Evolutionary conservation across 2,329 filamentous ascomycete species (phyloP).

Genomic region (Fusarium avenaceum): DNA sequence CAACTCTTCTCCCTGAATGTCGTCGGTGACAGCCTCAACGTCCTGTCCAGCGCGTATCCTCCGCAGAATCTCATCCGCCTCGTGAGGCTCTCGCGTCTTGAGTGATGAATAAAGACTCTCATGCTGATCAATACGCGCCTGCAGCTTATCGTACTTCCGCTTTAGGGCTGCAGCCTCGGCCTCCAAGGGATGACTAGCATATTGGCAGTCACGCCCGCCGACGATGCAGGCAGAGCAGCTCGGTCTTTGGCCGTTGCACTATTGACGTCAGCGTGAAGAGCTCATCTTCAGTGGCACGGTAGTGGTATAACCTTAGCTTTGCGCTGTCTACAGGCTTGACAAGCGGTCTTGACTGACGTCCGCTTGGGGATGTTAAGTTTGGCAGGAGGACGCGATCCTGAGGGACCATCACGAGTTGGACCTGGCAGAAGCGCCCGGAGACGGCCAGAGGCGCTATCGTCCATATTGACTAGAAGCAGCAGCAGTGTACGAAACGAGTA

Average conservation of each 20-base stretch:
- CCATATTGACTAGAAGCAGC: slow-evolving; percentile 1
- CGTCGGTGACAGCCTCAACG: slow-evolving; percentile 15
- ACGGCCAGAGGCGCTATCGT: slow-evolving; percentile 9
- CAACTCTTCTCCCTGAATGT: neutral
- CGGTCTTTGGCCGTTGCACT: slow-evolving; percentile 35
- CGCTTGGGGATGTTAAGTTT: slow-evolving; percentile 33
- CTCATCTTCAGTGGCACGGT: too few relatives aligned
- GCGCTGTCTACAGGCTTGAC: slow-evolving; percentile 34
- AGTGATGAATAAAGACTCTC: slow-evolving; percentile 27
- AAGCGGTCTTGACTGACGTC: slow-evolving; percentile 29
- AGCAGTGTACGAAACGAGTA: neutral
- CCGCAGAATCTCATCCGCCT: slow-evolving; percentile 30
- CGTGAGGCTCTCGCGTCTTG: slow-evolving; percentile 12
- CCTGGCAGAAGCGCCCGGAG: slow-evolving; percentile 23
- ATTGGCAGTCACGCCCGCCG: slow-evolving; percentile 26
- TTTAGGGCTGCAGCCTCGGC: slow-evolving; percentile 21
- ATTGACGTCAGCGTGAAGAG: neutral
- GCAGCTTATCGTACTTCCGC: slow-evolving; percentile 27
- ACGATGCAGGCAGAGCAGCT: slow-evolving; percentile 24
- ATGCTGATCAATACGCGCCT: slow-evolving; percentile 10
- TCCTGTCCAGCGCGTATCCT: slow-evolving; percentile 30
- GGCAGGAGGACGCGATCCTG: neutral
- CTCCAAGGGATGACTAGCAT: slow-evolving; percentile 20
- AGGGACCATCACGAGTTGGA: slow-evolving; percentile 3
- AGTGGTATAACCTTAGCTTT: slow-evolving; percentile 26